Percentiles rank a stretch among this genome's conserved stretches.
These are phyloP conservation scores for Tillandsia fasciculata DNA, from an alignment of 176 grass and related monocot genomes.

Conservation along the genomic window DNA sequence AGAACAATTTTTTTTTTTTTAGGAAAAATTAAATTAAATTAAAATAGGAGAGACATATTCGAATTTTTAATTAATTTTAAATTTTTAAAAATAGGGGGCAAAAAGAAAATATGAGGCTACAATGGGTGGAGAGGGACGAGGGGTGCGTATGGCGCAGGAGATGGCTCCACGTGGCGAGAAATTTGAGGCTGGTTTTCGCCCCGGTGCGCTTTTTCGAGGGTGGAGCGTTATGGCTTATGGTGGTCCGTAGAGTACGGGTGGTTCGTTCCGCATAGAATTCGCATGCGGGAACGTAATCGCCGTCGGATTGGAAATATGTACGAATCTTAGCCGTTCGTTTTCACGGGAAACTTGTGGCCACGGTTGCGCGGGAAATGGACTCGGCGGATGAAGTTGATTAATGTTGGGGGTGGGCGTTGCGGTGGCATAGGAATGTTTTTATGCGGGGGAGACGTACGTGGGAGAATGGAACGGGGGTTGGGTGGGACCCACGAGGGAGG, in stretches of 20 bases:
- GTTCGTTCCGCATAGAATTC: not conserved
- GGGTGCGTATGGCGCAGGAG: not conserved
- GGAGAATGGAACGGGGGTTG: not conserved
- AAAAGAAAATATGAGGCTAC: not conserved
- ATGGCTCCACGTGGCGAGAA: conserved; percentile 32
- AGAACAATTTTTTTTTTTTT: not conserved
- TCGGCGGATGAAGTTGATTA: not conserved
- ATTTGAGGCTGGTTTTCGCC: conserved; percentile 14
- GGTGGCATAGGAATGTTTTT: not conserved
- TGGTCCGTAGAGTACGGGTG: conserved; percentile 2
- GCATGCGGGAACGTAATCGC: not conserved
- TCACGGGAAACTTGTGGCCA: conserved; percentile 23
- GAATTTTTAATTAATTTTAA: conserved; percentile 15
- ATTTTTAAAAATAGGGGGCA: not conserved
- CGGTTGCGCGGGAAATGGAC: not conserved
- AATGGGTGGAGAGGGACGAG: not conserved
- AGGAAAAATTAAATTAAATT: not conserved
- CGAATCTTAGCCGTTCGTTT: conserved; percentile 7
- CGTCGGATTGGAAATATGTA: not conserved
- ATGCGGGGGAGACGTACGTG: not conserved
- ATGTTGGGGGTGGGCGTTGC: not conserved
- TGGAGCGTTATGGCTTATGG: conserved; percentile 28
- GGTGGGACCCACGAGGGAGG: conserved; percentile 15
- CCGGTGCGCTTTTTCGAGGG: conserved; percentile 47
- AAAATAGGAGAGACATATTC: conserved; percentile 19